Base-by-base conservation (phyloP, 352 stramenopile genomes). In the Globisporangium nunn region DNA sequence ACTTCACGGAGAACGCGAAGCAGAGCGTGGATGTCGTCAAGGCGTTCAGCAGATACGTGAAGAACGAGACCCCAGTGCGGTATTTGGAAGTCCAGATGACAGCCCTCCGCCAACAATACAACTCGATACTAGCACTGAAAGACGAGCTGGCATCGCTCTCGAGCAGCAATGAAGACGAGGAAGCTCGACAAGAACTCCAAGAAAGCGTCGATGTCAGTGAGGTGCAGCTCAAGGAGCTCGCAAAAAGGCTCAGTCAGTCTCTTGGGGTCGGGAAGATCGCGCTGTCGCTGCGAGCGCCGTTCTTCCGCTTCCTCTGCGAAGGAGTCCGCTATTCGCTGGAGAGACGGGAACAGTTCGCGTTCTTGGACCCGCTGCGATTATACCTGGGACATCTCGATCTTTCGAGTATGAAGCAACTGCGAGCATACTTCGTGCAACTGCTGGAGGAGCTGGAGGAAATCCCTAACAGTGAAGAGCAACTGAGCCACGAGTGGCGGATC, bases 71-170 rank as follows among this genome's bases (percentile, higher is more conserved):
- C 7, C 81, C 82, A 0, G 75, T 93, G 45, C 80, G 85, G 28
- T 93, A 90, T 52, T 64, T 95, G 28, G 85, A 95, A 64, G 80
- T 93, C n/a, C 85, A 95, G 62, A 95, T 95, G 84, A 87, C 75
- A 30, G 72, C 81, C 14, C 70, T 95, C 48, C 80, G 82, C 3
- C 77, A 88, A 59, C 55, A 88, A 11, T 95, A 78, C 55, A 77
- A 58, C 52, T 71, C 69, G 10, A 74, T 93, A 58, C 53, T 93
- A 8, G 56, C 64, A 4, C 74, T 85, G 62, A 85, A 85, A 50
- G 78, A 88, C 54, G 78, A 91, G 17, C 51, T 87, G 23, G 23
- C 55, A 48, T 54, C 35, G 29, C 11, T 74, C 51, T 28, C 31
- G 5, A 51, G 28, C n/a, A 55, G 59, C 7, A 62, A 75, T 14